Percentiles rank a stretch among this genome's conserved stretches.
Evolutionary conservation across 2,329 filamentous ascomycete genomes (phyloP).

Genomic region (Xylaria sp.): DNA sequence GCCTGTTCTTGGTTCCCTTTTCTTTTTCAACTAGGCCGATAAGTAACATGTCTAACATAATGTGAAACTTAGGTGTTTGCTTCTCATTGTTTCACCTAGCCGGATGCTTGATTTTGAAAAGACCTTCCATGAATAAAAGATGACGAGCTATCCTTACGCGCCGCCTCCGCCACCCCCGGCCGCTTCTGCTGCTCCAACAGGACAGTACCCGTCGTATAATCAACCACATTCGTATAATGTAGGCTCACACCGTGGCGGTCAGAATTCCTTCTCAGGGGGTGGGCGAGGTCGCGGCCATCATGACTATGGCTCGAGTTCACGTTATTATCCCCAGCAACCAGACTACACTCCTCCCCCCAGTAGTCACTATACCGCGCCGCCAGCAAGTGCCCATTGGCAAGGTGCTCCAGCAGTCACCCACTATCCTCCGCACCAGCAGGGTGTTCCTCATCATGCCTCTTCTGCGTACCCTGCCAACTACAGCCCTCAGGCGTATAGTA

Average conservation of each 20-base stretch:
- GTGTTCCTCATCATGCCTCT: conserved; percentile 58
- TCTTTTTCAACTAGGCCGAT: not conserved
- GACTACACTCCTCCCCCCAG: conserved; percentile 43
- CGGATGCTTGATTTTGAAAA: conserved; percentile 15
- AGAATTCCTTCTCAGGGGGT: conserved; percentile 39
- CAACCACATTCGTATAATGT: conserved; percentile 59
- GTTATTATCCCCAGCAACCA: conserved; percentile 47
- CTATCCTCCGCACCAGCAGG: conserved; percentile 39
- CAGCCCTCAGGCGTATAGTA: conserved; percentile 59
- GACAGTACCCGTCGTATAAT: conserved; percentile 46
- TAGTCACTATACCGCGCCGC: conserved; percentile 45
- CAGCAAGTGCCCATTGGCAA: conserved; percentile 51
- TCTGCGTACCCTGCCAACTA: conserved; percentile 52
- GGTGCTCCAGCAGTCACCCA: conserved; percentile 46
- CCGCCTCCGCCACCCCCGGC: conserved; percentile 49
- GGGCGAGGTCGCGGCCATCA: conserved; percentile 46
- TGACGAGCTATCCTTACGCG: conserved; percentile 49
- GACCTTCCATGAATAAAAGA: conserved; percentile 33
- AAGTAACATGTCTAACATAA: conserved; percentile 14
- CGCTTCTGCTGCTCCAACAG: conserved; percentile 46
- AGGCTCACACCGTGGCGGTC: conserved; percentile 46
- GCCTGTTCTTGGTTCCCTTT: not conserved
- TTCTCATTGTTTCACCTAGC: conserved; percentile 5
- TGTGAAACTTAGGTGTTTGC: conserved; percentile 19
- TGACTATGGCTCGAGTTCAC: conserved; percentile 43